Percentiles rank a stretch among this genome's conserved stretches.
These are phyloP conservation scores for Volutella citrinella DNA, from an alignment of 2,329 filamentous ascomycete species.

Conservation along the genomic window DNA sequence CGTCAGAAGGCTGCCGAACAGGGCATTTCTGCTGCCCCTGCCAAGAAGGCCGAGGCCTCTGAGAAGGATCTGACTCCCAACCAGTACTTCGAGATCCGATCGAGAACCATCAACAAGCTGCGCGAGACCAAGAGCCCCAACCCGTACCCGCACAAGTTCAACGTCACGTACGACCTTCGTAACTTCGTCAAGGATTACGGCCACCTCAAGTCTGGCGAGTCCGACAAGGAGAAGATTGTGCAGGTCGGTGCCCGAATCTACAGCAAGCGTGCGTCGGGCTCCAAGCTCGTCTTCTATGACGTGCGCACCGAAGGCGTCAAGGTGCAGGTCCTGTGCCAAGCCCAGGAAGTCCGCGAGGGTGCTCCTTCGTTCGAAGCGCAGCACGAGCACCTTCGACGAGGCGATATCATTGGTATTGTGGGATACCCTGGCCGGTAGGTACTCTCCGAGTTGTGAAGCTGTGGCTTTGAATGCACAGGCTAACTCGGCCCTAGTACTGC, in stretches of 20 bases:
- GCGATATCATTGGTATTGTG: slow-evolving; percentile 76
- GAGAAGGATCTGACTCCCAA: slow-evolving; percentile 57
- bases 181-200: slow-evolving; percentile 78
- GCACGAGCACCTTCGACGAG: slow-evolving; percentile 83
- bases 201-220: slow-evolving; percentile 84
- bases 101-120: slow-evolving; percentile 61
- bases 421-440: slow-evolving; percentile 27
- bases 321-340: slow-evolving; percentile 90
- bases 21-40: slow-evolving; percentile 63
- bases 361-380: slow-evolving; percentile 74
- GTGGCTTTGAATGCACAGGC: too few relatives aligned
- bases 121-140: slow-evolving; percentile 37
- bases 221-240: slow-evolving; percentile 70
- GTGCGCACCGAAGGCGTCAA: slow-evolving; percentile 52
- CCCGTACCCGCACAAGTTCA: slow-evolving; percentile 84
- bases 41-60: slow-evolving; percentile 57
- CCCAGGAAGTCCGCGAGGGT: slow-evolving; percentile 69
- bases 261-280: slow-evolving; percentile 76
- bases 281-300: slow-evolving; percentile 91
- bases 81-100: slow-evolving; percentile 94
- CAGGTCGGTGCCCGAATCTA: slow-evolving; percentile 84
- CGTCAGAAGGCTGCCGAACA: slow-evolving; percentile 76
- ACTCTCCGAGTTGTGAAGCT: too few relatives aligned
- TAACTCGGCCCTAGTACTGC: slow-evolving; percentile 58
- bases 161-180: slow-evolving; percentile 76